Conservation (phyloP, 2,329 filamentous ascomycete species). For the Pestalotiopsis sp. region DNA sequence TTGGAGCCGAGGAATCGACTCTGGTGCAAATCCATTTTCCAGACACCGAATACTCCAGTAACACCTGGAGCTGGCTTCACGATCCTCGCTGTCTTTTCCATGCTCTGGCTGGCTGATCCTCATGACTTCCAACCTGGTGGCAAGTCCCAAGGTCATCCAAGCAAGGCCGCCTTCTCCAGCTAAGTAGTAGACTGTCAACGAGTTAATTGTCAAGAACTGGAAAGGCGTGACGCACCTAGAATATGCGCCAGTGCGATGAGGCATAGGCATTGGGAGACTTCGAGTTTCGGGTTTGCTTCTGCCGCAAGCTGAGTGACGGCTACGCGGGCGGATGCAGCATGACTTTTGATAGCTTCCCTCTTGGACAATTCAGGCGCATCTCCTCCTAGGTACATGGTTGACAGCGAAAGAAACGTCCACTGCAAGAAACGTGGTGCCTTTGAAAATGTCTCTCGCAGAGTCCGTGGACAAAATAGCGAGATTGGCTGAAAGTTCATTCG, state of each 20-base stretch:
- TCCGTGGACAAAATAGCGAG: background rate
- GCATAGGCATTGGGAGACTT: background rate
- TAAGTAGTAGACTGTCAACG: background rate
- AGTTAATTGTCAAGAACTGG: background rate
- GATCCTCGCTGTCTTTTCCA: background rate
- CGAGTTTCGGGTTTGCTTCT: background rate
- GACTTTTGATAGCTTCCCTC: background rate
- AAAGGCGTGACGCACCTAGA: background rate
- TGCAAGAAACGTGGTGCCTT: background rate
- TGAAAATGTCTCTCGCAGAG: background rate
- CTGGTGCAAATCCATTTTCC: background rate
- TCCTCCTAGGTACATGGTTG: background rate
- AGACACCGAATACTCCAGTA: background rate
- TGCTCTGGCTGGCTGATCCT: background rate
- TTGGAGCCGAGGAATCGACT: background rate
- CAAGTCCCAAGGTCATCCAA: background rate
- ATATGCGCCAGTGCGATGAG: background rate
- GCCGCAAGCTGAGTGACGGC: background rate
- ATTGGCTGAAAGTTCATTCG: background rate
- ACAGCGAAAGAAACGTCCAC: background rate
- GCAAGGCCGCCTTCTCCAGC: background rate
- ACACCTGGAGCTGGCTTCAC: background rate
- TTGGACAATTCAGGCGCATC: background rate
- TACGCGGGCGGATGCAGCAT: background rate
- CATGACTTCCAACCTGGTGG: background rate